These are phyloP conservation scores for Eucalyptus curtisii DNA, from an alignment of 345 rosid genomes.

Conservation along the genomic window DNA sequence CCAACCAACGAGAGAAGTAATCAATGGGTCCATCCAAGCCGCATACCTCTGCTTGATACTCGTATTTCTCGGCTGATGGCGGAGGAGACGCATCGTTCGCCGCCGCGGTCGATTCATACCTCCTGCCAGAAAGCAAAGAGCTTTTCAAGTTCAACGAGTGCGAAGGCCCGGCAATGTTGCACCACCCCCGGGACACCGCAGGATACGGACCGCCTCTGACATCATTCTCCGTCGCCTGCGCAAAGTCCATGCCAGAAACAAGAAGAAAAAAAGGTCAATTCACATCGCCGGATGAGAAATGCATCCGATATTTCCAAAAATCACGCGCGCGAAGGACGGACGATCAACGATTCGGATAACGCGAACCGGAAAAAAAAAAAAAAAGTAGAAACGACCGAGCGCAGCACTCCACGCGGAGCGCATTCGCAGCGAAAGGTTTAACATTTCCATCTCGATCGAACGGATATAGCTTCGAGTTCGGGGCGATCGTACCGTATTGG, in stretches of 20 bases:
- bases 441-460: background rate
- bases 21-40: background rate
- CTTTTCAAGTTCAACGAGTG: conserved; percentile 13
- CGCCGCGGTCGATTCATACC: conserved; percentile 57
- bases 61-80: conserved; percentile 57
- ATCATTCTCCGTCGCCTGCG: conserved; percentile 34
- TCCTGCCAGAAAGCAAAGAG: conserved; percentile 24
- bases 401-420: background rate
- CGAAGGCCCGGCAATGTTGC: background rate
- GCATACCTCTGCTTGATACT: conserved; percentile 94
- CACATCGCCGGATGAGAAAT: background rate
- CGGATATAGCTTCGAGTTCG: background rate
- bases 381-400: background rate
- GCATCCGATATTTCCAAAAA: background rate
- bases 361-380: background rate
- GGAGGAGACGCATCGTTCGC: conserved; percentile 48
- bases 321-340: background rate
- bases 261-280: background rate
- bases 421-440: background rate
- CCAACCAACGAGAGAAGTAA: background rate
- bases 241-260: background rate
- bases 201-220: conserved; percentile 44
- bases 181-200: conserved; percentile 23
- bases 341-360: background rate
- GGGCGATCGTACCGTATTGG: conserved; percentile 20